Evolutionary conservation across 2,329 filamentous ascomycete species (phyloP).

Genomic region (Fusarium illudens): DNA sequence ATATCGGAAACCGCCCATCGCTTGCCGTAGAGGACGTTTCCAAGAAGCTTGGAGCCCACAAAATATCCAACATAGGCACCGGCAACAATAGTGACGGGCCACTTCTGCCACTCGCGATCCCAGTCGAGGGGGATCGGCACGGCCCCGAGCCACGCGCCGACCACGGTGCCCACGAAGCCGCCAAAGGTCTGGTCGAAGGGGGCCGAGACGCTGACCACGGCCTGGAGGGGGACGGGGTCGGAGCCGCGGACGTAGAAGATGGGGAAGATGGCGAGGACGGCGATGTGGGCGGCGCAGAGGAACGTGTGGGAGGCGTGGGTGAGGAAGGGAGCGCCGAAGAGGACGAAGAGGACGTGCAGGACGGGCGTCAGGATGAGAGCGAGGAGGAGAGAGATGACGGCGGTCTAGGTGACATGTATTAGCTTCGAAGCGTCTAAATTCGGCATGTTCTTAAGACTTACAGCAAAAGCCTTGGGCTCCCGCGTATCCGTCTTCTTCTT

Average conservation of each 20-base stretch:
- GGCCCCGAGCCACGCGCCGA: conserved; percentile 92
- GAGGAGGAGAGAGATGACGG: conserved; percentile 62
- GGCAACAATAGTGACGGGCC: conserved; percentile 89
- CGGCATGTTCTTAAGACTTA: conserved; percentile 44
- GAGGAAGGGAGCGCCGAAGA: conserved; percentile 91
- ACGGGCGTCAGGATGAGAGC: conserved; percentile 74
- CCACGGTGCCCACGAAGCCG: conserved; percentile 75
- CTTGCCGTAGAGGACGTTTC: conserved; percentile 58
- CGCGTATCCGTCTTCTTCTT: conserved; percentile 61
- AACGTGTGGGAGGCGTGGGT: conserved; percentile 81
- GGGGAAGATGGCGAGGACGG: conserved; percentile 79
- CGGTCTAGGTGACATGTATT: conserved; percentile 48
- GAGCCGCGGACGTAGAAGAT: conserved; percentile 88
- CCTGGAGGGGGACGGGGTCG: conserved; percentile 74
- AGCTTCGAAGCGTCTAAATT: neutral
- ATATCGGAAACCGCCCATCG: conserved; percentile 44
- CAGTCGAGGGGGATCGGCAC: conserved; percentile 96
- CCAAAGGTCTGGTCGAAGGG: conserved; percentile 89
- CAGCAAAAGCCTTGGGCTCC: conserved; percentile 56
- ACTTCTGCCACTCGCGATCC: conserved; percentile 99
- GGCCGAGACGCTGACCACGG: conserved; percentile 70
- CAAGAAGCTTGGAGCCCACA: conserved; percentile 71
- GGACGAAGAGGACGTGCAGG: conserved; percentile 72
- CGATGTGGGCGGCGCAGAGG: conserved; percentile 82
- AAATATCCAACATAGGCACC: conserved; percentile 84